phyloP scores from a whole-genome alignment of 805 yeast species.

The Saccharomycopsis capsularis region DNA sequence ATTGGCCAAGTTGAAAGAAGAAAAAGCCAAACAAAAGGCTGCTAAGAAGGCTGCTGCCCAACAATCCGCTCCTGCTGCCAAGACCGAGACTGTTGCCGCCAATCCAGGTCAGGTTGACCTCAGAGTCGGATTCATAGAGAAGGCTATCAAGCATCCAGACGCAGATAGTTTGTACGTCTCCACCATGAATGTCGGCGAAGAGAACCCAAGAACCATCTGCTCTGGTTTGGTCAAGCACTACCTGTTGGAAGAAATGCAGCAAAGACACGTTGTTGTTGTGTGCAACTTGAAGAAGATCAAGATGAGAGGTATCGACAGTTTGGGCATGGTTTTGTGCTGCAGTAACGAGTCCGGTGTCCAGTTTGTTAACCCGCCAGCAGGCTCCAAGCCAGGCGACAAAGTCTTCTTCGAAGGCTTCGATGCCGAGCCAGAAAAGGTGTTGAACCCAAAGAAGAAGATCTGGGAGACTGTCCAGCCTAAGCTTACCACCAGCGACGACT shows the following conservation, averaged over 20 bases:
- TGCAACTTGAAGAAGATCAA: constrained; percentile 96
- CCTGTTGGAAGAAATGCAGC: constrained; percentile 92
- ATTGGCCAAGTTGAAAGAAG: constrained; percentile 29
- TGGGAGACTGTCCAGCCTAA: constrained; percentile 95
- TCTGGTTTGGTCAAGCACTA: constrained; percentile 89
- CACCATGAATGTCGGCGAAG: constrained; percentile 94
- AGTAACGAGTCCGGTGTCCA: constrained; percentile 74
- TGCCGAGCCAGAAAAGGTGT: constrained; percentile 81
- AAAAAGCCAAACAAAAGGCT: constrained; percentile 27
- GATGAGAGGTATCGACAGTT: constrained; percentile 95
- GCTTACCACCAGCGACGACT: constrained; percentile 70
- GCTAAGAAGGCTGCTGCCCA: constrained; percentile 50
- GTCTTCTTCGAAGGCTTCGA: constrained; percentile 88
- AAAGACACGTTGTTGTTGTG: constrained; percentile 81
- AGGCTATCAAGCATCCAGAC: constrained; percentile 95
- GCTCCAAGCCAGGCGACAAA: constrained; percentile 92
- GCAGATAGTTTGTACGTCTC: constrained; percentile 96
- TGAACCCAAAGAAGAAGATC: constrained; percentile 96
- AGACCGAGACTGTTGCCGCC: constrained; percentile 50
- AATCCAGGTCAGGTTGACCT: constrained; percentile 83
- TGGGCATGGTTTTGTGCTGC: constrained; percentile 96
- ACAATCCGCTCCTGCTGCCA: constrained; percentile 41
- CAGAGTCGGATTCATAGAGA: constrained; percentile 94
- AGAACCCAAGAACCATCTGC: constrained; percentile 89
- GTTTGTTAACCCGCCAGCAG: constrained; percentile 91